These are phyloP conservation scores for Polysphondylium violaceum DNA, from an alignment of 78 protist genomes.

Conservation along the genomic window DNA sequence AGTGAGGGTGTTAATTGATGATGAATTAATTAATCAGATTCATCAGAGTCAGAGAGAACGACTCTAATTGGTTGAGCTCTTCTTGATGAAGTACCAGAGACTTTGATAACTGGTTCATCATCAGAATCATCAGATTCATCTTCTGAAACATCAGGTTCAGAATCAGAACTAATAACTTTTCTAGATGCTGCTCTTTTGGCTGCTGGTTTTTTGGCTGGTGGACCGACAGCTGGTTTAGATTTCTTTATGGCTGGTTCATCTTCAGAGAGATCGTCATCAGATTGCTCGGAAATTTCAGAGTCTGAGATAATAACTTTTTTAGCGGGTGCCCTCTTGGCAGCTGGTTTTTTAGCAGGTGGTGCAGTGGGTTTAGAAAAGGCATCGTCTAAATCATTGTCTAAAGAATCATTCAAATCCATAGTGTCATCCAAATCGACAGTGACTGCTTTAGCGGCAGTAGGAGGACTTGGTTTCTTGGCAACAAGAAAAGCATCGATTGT, in stretches of 20 bases:
- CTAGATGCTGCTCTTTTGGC: constrained; percentile 21
- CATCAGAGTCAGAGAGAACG: no score
- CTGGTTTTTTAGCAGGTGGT: neutral
- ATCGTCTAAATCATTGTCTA: neutral
- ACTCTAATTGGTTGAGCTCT: no score
- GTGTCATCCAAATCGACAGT: neutral
- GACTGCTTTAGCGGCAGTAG: neutral
- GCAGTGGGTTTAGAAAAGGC: neutral
- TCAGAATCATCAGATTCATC: neutral
- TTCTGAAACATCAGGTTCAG: neutral
- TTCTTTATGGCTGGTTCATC: neutral
- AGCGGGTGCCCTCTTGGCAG: neutral
- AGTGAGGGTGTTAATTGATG: no score
- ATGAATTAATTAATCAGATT: no score
- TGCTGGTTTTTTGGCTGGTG: constrained; percentile 5
- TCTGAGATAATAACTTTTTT: neutral
- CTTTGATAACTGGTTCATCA: neutral
- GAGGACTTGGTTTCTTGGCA: neutral
- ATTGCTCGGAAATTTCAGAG: neutral
- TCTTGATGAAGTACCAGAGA: neutral
- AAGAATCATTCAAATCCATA: neutral
- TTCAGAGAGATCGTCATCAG: neutral
- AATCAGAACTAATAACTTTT: neutral
- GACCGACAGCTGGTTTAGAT: neutral
- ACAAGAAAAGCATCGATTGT: neutral